Evolutionary conservation across 2,329 filamentous ascomycete species (phyloP).

Genomic region (Cordyceps militaris): DNA sequence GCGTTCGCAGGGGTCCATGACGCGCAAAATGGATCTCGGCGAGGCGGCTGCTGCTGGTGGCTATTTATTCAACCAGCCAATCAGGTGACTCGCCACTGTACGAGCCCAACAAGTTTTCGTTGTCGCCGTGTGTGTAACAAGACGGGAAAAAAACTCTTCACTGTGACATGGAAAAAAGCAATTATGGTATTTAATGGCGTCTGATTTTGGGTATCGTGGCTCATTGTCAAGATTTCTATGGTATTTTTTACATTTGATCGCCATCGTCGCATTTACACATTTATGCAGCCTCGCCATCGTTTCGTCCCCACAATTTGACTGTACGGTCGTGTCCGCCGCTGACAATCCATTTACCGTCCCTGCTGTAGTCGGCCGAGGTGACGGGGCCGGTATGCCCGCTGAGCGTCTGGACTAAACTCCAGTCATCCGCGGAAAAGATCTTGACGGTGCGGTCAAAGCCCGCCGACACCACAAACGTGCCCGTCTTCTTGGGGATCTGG

Average conservation of each 20-base stretch:
- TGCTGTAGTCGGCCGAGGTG: constrained; percentile 79
- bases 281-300: constrained; percentile 56
- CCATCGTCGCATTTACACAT: not conserved
- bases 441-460: constrained; percentile 96
- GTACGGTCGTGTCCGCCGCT: constrained; percentile 92
- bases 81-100: constrained; percentile 6
- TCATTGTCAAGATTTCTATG: not conserved
- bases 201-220: not conserved
- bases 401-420: constrained; percentile 80
- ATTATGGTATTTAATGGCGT: too few relatives aligned
- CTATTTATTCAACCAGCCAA: constrained; percentile 3
- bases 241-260: not conserved
- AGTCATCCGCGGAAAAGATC: constrained; percentile 93
- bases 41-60: not conserved
- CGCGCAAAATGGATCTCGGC: constrained; percentile 4
- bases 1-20: constrained; percentile 11
- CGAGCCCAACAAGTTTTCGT: not conserved
- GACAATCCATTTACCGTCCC: constrained; percentile 84
- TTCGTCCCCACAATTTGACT: constrained; percentile 91
- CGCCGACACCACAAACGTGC: constrained; percentile 83
- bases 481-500: constrained; percentile 70
- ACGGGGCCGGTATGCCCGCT: constrained; percentile 90
- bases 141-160: not conserved
- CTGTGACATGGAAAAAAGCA: not conserved
- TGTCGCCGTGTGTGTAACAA: not conserved